phyloP scores from a whole-genome alignment of 2,329 filamentous ascomycete species.

The Thelonectria olida region DNA sequence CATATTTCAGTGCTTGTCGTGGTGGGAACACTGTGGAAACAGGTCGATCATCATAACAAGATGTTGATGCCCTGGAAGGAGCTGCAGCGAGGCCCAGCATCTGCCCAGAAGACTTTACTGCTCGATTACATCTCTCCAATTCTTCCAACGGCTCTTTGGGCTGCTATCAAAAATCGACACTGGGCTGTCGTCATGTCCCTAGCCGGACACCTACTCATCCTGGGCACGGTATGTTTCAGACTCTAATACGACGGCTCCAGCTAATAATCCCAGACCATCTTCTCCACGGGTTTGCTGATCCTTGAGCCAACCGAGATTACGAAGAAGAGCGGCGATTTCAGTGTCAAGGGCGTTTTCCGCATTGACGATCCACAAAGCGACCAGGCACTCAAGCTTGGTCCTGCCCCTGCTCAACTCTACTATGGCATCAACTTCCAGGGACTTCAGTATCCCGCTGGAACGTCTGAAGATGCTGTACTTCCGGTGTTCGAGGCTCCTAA shows the following conservation, averaged over 20 bases:
- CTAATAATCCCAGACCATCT: conserved; percentile 28
- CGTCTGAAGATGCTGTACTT: conserved; percentile 24
- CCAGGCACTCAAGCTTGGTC: conserved; percentile 18
- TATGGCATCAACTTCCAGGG: conserved; percentile 30
- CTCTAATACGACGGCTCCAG: background rate
- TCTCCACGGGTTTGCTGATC: conserved; percentile 44
- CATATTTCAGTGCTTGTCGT: conserved; percentile 35
- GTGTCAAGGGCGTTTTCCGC: conserved; percentile 24
- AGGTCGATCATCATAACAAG: conserved; percentile 43
- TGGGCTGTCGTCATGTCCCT: conserved; percentile 35
- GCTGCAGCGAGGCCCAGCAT: conserved; percentile 29
- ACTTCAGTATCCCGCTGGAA: conserved; percentile 28
- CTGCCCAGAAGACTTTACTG: conserved; percentile 33
- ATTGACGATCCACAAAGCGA: conserved; percentile 17
- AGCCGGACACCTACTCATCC: conserved; percentile 37
- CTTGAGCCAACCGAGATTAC: conserved; percentile 38
- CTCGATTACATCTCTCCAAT: conserved; percentile 44
- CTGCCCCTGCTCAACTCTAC: conserved; percentile 27
- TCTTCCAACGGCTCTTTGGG: conserved; percentile 33
- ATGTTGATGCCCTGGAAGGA: conserved; percentile 40
- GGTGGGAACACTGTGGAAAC: conserved; percentile 41
- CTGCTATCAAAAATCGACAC: conserved; percentile 37
- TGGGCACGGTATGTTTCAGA: conserved; percentile 35
- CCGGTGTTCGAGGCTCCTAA: conserved; percentile 24
- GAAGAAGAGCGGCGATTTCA: conserved; percentile 26